Evolutionary conservation across 1,284 basidiomycete genomes (phyloP).

Genomic region (Paramarasmius palmivorus): DNA sequence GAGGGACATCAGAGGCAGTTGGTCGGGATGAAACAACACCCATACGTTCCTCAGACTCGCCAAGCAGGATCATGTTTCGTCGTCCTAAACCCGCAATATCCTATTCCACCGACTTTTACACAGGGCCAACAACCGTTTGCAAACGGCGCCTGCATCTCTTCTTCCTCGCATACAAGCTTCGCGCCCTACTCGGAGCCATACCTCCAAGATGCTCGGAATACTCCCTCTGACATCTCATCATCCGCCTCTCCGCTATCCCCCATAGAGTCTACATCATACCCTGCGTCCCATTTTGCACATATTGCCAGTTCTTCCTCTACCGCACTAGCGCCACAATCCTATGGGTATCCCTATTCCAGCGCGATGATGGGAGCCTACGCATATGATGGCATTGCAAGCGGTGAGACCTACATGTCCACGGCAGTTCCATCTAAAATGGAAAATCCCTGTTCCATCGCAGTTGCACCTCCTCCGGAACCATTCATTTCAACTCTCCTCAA

Average conservation of each 20-base stretch:
- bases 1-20: not conserved
- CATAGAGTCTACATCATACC: slow-evolving; percentile 10
- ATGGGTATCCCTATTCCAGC: not conserved
- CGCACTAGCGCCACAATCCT: slow-evolving; percentile 1
- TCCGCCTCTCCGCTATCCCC: slow-evolving; percentile 16
- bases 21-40: too few relatives aligned
- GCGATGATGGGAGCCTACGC: not conserved
- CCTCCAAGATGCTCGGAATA: slow-evolving; percentile 7
- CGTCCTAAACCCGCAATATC: too few relatives aligned
- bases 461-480: not conserved
- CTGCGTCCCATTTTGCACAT: slow-evolving; percentile 1
- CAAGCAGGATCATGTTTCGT: too few relatives aligned
- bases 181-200: not conserved
- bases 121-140: too few relatives aligned
- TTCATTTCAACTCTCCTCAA: slow-evolving; percentile 7
- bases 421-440: too few relatives aligned
- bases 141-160: not conserved
- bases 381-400: not conserved
- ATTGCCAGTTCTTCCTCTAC: not conserved
- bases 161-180: not conserved
- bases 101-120: too few relatives aligned
- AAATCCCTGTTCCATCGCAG: not conserved
- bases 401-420: not conserved
- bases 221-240: slow-evolving; percentile 16
- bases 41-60: too few relatives aligned